These are phyloP conservation scores for Oryza glumipatula DNA, from an alignment of 176 grass and related monocot genomes.

Conservation along the genomic window DNA sequence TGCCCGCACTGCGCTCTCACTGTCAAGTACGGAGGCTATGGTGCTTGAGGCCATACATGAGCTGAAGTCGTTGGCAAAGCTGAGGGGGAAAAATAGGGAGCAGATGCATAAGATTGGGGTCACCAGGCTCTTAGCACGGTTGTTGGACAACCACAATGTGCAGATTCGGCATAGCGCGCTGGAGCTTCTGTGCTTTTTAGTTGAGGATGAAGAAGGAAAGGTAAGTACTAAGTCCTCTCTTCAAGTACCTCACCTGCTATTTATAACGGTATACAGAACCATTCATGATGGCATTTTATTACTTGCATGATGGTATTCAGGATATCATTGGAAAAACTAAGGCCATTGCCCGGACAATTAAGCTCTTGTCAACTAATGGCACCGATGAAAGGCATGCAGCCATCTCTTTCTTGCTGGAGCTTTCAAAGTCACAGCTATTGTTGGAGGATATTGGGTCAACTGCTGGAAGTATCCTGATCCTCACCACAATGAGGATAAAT, in stretches of 20 bases:
- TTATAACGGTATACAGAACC: constrained; percentile 13
- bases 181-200: constrained; percentile 66
- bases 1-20: constrained; percentile 55
- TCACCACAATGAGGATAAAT: constrained; percentile 76
- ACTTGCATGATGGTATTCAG: constrained; percentile 50
- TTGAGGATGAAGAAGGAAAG: constrained; percentile 83
- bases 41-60: constrained; percentile 74
- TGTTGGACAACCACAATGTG: constrained; percentile 58
- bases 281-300: constrained; percentile 21
- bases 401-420: constrained; percentile 80
- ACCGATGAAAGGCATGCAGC: constrained; percentile 56
- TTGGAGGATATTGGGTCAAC: constrained; percentile 67
- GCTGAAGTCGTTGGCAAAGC: constrained; percentile 50
- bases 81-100: constrained; percentile 59
- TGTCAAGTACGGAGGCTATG: constrained; percentile 58
- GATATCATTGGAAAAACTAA: constrained; percentile 78
- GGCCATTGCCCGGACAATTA: constrained; percentile 60
- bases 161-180: constrained; percentile 54
- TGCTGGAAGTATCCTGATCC: constrained; percentile 66
- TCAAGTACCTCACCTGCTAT: constrained; percentile 10
- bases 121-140: constrained; percentile 64
- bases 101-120: constrained; percentile 75
- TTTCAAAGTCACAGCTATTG: constrained; percentile 64
- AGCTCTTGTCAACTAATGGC: constrained; percentile 65
- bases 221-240: constrained; percentile 33